Evolutionary conservation across 306 rosid genomes (phyloP).

Genomic region (Lathyrus aphaca): DNA sequence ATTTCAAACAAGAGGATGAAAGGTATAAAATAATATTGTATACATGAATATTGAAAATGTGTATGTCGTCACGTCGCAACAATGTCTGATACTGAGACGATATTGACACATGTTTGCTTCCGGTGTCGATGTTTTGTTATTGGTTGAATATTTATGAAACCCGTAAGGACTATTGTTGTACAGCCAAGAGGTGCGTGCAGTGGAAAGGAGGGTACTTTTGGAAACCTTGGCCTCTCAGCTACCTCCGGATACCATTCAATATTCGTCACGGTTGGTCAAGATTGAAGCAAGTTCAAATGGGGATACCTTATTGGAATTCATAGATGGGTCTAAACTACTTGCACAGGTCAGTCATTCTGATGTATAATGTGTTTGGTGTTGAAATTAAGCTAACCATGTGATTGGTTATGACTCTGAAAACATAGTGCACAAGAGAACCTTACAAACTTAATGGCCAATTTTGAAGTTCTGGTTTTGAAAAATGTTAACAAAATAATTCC

Average conservation of each 20-base stretch:
- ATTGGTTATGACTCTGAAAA: conserved; percentile 21
- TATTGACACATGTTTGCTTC: no score
- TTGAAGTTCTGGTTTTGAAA: not conserved
- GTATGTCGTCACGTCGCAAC: no score
- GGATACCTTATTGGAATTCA: conserved; percentile 61
- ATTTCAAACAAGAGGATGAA: conserved; percentile 79
- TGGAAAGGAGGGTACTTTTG: conserved; percentile 80
- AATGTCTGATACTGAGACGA: no score
- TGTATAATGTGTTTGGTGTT: not conserved
- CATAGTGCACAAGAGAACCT: not conserved
- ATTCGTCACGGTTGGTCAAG: conserved; percentile 68
- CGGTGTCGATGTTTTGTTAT: not conserved
- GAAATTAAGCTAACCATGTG: not conserved
- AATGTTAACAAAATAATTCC: not conserved
- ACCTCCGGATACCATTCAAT: conserved; percentile 56
- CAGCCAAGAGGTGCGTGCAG: conserved; percentile 95
- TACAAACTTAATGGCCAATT: not conserved
- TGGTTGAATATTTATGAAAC: no score
- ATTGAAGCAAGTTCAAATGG: conserved; percentile 56
- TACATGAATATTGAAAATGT: no score
- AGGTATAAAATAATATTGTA: conserved; percentile 42
- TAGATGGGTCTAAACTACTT: conserved; percentile 64
- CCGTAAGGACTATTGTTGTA: no score
- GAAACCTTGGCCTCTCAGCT: conserved; percentile 78
- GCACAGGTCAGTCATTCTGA: conserved; percentile 59